Conservation (phyloP, 495 filamentous ascomycete species). For the Trichoderma parareesei region DNA sequence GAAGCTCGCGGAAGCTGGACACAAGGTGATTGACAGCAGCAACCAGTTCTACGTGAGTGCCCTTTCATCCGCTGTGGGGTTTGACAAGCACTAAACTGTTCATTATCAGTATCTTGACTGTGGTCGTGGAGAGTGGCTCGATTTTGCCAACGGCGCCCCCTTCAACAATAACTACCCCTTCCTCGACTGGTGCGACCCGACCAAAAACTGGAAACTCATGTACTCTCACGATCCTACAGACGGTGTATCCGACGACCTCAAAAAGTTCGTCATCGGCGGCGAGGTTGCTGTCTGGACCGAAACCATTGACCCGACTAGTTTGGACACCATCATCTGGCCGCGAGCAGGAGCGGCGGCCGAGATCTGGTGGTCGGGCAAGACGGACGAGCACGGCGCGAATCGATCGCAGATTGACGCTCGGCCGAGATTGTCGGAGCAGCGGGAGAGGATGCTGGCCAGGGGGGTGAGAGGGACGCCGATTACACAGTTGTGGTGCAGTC, state of each 20-base stretch:
- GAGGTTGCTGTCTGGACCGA: slow-evolving; percentile 74
- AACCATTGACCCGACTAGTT: slow-evolving; percentile 59
- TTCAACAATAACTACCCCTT: slow-evolving; percentile 52
- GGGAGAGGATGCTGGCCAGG: slow-evolving; percentile 59
- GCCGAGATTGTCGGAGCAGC: slow-evolving; percentile 58
- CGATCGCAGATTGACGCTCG: slow-evolving; percentile 56
- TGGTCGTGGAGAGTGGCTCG: slow-evolving; percentile 68
- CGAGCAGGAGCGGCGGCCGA: slow-evolving; percentile 61
- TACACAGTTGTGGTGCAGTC: slow-evolving; percentile 11
- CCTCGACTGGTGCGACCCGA: slow-evolving; percentile 66
- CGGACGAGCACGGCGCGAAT: slow-evolving; percentile 51
- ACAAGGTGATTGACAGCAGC: slow-evolving; percentile 62
- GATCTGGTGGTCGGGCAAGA: slow-evolving; percentile 65
- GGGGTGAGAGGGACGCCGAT: slow-evolving; percentile 54
- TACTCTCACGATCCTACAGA: slow-evolving; percentile 66
- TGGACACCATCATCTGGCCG: slow-evolving; percentile 73
- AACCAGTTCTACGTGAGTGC: slow-evolving; percentile 50
- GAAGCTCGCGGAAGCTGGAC: slow-evolving; percentile 47
- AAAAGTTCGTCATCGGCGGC: slow-evolving; percentile 63
- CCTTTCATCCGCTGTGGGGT: slow-evolving; percentile 16
- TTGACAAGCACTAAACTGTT: background rate
- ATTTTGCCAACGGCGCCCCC: slow-evolving; percentile 43
- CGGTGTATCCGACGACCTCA: slow-evolving; percentile 46
- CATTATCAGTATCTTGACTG: slow-evolving; percentile 64
- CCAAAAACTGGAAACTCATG: slow-evolving; percentile 68